Conservation (phyloP, 169 alveolate species). For the Plasmodium malariae region DNA sequence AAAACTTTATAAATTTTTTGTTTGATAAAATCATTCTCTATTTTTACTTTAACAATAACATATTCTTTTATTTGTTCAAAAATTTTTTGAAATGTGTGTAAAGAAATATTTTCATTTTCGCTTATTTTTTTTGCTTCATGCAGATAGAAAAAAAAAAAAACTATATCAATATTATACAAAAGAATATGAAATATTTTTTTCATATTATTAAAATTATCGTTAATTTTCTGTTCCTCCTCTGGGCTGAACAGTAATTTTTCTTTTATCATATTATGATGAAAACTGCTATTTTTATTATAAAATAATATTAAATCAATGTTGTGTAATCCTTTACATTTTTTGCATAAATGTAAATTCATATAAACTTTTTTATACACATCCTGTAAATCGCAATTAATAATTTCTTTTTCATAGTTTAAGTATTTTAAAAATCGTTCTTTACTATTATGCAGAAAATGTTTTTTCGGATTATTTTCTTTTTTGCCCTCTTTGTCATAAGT, state of each 20-base stretch:
- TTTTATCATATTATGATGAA: conserved; percentile 33
- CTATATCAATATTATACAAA: conserved; percentile 50
- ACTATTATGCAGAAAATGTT: conserved; percentile 17
- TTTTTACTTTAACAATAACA: conserved; percentile 13
- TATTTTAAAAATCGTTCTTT: conserved; percentile 26
- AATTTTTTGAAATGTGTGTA: conserved; percentile 14
- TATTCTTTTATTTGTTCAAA: conserved; percentile 41
- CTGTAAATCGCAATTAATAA: background rate
- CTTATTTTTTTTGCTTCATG: conserved; percentile 26
- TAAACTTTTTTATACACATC: conserved; percentile 33
- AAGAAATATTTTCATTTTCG: background rate
- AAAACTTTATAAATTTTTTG: conserved; percentile 9
- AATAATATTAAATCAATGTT: conserved; percentile 70
- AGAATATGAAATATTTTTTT: conserved; percentile 20
- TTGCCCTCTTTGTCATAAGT: conserved; percentile 5
- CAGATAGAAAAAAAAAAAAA: conserved; percentile 50
- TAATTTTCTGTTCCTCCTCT: conserved; percentile 28
- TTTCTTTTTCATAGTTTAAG: background rate
- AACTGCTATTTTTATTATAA: conserved; percentile 44
- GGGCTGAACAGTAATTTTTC: background rate
- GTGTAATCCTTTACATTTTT: conserved; percentile 64
- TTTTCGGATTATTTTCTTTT: background rate
- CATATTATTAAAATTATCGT: conserved; percentile 3
- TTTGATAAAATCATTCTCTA: conserved; percentile 2
- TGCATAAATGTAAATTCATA: conserved; percentile 50